These are phyloP conservation scores for Testicularia cyperi DNA, from an alignment of 1,284 basidiomycete genomes.

Conservation along the genomic window DNA sequence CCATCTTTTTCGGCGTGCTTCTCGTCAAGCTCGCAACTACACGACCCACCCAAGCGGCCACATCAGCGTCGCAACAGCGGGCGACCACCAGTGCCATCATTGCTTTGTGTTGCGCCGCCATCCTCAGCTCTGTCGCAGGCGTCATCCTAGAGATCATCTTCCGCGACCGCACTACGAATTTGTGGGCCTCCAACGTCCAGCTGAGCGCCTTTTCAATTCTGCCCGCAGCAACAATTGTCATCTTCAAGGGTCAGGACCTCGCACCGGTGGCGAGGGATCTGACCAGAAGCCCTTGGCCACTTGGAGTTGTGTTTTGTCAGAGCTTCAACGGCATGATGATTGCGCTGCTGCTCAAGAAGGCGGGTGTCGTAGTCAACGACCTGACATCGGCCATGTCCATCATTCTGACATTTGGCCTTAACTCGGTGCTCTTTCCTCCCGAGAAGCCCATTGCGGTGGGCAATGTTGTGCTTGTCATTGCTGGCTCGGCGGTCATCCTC, in stretches of 20 bases:
- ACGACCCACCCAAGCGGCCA: background rate
- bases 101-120: constrained; percentile 5
- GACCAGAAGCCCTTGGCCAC: constrained; percentile 5
- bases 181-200: constrained; percentile 33
- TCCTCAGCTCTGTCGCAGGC: constrained; percentile 13
- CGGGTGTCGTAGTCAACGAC: constrained; percentile 18
- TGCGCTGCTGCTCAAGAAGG: constrained; percentile 15
- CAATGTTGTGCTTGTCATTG: constrained; percentile 6
- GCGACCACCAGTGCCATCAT: no score
- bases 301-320: constrained; percentile 9
- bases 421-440: constrained; percentile 6
- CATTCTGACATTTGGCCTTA: constrained; percentile 10
- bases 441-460: constrained; percentile 1
- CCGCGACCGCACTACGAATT: constrained; percentile 10
- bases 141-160: constrained; percentile 26
- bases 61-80: no score
- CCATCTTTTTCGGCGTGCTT: constrained; percentile 17
- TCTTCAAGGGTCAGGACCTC: constrained; percentile 1
- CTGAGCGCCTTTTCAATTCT: constrained; percentile 19
- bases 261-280: constrained; percentile 9
- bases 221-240: constrained; percentile 8
- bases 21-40: constrained; percentile 14
- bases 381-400: constrained; percentile 11
- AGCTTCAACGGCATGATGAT: constrained; percentile 22
- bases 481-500: constrained; percentile 8